Evolutionary conservation across 495 filamentous ascomycete species (phyloP), one percentile per base, ranked within the genome.

Genomic region (Podospora comata): DNA sequence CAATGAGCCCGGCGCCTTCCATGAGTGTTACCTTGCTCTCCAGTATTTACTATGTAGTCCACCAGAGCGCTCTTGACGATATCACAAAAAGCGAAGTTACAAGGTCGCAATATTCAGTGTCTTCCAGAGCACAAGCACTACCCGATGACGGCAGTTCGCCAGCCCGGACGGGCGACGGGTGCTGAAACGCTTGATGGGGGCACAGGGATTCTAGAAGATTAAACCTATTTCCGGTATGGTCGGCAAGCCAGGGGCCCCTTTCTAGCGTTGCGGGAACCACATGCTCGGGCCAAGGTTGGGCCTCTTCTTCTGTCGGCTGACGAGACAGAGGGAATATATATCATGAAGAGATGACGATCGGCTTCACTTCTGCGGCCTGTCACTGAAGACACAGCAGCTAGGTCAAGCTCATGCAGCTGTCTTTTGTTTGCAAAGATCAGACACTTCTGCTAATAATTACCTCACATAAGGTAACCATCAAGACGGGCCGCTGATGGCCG

Each of bases 161-260:
- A 39, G 28, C 20, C 26, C 60, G 30, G 30, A 7, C 30, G 30
- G 30, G 30, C 3, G 27, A 62, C 65, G 34, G 65, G 32, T 48
- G 57, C 62, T 61, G 57, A 60, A 48, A 55, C 57, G 39, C 57
- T 4, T 61, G 64, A 58, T 26, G 48, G 55, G 9, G 64, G 64
- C 60, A 15, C 62, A 65, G 65, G 68, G 68, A 60, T 64, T 34
- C 28, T 55, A 64, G 67, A 59, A 69, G 61, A 71, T 71, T 68
- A 66, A 19, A n/a, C 30, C 70, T 69, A 60, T 66, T 66, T 71
- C 26, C 44, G 68, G 70, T 64, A 68, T 65, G 57, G 67, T 61
- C 54, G 60, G 53, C 23, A 58, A 27, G 53, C 19, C 67, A 60
- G 64, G 19, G 70, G 61, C 32, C 64, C 63, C 70, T 62, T 62